phyloP scores from a whole-genome alignment of 805 yeast genomes.

The Saccharomycopsis vini region DNA sequence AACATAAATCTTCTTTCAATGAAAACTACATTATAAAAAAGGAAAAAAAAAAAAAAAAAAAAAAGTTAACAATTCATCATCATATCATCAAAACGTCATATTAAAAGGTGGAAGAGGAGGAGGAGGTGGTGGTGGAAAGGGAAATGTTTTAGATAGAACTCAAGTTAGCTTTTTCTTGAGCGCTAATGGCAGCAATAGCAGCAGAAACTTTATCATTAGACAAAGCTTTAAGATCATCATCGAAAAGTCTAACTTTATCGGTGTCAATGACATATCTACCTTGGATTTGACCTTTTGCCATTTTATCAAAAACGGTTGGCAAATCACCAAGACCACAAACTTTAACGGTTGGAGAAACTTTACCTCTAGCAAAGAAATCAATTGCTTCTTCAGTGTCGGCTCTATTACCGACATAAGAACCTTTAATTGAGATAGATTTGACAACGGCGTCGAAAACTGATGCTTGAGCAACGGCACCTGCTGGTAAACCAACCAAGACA shows the following conservation, averaged over 20 bases:
- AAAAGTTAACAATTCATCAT: too few relatives aligned
- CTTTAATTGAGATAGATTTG: conserved; percentile 61
- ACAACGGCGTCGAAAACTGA: conserved; percentile 68
- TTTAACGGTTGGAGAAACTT: conserved; percentile 64
- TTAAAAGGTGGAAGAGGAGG: too few relatives aligned
- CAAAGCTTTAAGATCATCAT: conserved; percentile 1
- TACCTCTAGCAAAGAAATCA: conserved; percentile 64
- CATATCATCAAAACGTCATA: too few relatives aligned
- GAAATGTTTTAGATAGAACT: too few relatives aligned
- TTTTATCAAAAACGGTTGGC: conserved; percentile 58
- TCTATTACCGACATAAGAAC: conserved; percentile 86
- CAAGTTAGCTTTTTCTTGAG: too few relatives aligned
- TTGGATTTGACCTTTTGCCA: conserved; percentile 77
- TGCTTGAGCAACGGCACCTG: conserved; percentile 63
- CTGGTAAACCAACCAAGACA: conserved; percentile 70
- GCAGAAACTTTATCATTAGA: not conserved
- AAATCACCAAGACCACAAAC: conserved; percentile 68
- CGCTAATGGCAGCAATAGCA: not conserved
- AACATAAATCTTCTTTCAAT: too few relatives aligned
- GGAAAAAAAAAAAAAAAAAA: too few relatives aligned
- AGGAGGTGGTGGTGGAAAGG: too few relatives aligned
- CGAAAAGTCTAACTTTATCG: too few relatives aligned
- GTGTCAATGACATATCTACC: conserved; percentile 83
- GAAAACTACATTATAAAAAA: too few relatives aligned
- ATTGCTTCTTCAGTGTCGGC: conserved; percentile 78